Base-by-base conservation (phyloP, 1,139 yeast genomes). In the Diutina ranongensis region DNA sequence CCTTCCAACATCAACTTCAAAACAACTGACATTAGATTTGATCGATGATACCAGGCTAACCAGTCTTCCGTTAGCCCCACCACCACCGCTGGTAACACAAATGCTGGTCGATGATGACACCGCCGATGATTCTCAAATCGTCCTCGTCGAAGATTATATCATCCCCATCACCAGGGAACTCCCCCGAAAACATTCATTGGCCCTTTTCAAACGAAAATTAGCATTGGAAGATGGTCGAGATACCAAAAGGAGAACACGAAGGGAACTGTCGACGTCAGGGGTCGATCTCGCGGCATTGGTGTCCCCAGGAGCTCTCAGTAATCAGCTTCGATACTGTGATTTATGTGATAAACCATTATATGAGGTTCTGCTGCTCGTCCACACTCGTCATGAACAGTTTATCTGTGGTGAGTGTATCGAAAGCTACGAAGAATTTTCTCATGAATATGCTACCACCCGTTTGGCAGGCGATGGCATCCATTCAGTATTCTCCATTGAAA, bases 281-380 rank as follows among this genome's bases (percentile, higher is more conserved):
- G 25, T 12, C 25, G 70, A 66, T 42, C 73, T 74, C 20, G 58
- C 61, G 45, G 58, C 68, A 27, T 73, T 72, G 0, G 72, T 72
- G 7, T 52, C 65, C 10, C 15, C 34, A 15, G 4, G 8, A n/a
- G 5, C 28, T 25, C 28, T 7, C 10, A 7, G 28, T 10, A 67
- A 65, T 45, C 53, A 62, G 27, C 57, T 80, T 47, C 76, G 75
- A 52, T 68, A 75, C 55, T 81, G 88, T 55, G 78, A 79, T 21
- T 63, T 80, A 13, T 81, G 88, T 57, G 84, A 80, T 44, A 75
- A 71, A 48, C 84, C 86, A 7, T 57, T 81, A 20, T 81, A 80
- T 56, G 87, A 80, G 49, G 62, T 80, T 52, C 54, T 55, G 33
- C 67, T 53, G 47, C 18, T 45, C 38, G 21, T 18, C 15, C 20